A percentile compares a stretch with the other conserved stretches of the same genome.
phyloP scores from a whole-genome alignment of 768 basidiomycete species.

The Rhodocollybia butyracea region DNA sequence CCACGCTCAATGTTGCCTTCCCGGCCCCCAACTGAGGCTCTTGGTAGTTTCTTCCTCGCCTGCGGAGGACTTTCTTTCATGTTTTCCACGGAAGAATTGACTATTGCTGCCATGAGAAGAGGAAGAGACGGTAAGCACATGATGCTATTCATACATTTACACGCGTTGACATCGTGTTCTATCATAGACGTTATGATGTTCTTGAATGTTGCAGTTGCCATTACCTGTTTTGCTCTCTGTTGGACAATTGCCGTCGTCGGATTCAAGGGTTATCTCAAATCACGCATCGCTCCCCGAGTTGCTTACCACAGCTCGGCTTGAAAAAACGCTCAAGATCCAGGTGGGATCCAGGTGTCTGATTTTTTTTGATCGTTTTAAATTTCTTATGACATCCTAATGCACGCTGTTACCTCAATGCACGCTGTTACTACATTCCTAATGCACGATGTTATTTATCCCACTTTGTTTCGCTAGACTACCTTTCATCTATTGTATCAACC shows the following conservation, averaged over 20 bases:
- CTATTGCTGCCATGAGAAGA: slow-evolving; percentile 86
- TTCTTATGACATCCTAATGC: too few species aligned
- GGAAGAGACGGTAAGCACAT: slow-evolving; percentile 72
- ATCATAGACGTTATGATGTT: slow-evolving; percentile 83
- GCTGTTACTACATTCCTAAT: too few species aligned
- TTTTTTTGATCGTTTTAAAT: neutral
- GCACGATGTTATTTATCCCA: too few species aligned
- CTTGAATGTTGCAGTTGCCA: slow-evolving; percentile 77
- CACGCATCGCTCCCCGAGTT: slow-evolving; percentile 27
- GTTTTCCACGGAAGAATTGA: slow-evolving; percentile 85
- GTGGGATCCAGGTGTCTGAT: too few species aligned
- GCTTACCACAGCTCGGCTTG: slow-evolving; percentile 34
- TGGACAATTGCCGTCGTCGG: slow-evolving; percentile 77
- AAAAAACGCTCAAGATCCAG: neutral
- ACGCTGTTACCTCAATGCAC: too few species aligned
- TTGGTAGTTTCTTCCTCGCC: slow-evolving; percentile 84
- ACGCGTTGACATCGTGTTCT: slow-evolving; percentile 5
- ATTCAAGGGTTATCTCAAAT: slow-evolving; percentile 80
- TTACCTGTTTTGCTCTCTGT: slow-evolving; percentile 82
- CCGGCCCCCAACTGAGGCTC: slow-evolving; percentile 89
- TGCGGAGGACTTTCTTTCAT: slow-evolving; percentile 90
- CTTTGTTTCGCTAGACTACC: neutral
- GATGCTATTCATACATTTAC: neutral
- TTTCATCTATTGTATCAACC: neutral
- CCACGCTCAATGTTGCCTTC: slow-evolving; percentile 84